Percentiles rank a stretch among this genome's conserved stretches.
phyloP scores from a whole-genome alignment of 2,329 filamentous ascomycete genomes.

The Alternaria novae-zelandiae region DNA sequence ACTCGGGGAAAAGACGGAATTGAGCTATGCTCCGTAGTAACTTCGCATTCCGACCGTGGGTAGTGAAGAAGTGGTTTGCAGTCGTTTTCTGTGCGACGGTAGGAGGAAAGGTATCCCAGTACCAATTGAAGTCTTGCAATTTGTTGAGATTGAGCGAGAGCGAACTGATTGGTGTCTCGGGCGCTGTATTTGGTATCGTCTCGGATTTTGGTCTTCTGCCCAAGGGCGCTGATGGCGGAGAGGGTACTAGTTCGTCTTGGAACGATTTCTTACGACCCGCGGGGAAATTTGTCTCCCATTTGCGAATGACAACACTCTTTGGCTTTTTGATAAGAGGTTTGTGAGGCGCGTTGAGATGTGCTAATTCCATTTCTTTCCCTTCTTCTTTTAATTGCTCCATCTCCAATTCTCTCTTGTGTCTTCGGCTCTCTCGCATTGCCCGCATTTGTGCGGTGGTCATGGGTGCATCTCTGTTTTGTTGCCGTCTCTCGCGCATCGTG shows the following conservation, averaged over 20 bases:
- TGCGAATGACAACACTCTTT: not conserved
- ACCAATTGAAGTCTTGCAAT: slow-evolving; percentile 36
- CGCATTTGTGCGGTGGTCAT: not conserved
- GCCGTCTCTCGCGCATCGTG: slow-evolving; percentile 11
- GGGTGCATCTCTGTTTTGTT: not conserved
- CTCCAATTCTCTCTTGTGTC: not conserved
- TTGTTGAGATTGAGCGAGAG: slow-evolving; percentile 8
- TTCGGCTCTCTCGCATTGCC: not conserved
- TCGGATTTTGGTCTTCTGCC: not conserved
- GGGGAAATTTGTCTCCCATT: not conserved
- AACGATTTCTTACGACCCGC: not conserved
- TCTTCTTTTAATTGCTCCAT: not conserved
- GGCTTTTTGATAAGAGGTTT: not conserved
- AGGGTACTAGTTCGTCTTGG: slow-evolving; percentile 11
- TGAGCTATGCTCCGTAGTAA: slow-evolving; percentile 66
- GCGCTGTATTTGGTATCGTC: not conserved
- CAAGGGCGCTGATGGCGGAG: slow-evolving; percentile 17
- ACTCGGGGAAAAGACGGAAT: slow-evolving; percentile 66
- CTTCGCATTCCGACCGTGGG: slow-evolving; percentile 48
- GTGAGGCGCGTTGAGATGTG: not conserved
- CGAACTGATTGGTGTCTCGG: slow-evolving; percentile 10
- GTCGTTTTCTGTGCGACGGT: slow-evolving; percentile 46
- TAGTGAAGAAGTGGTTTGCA: slow-evolving; percentile 54
- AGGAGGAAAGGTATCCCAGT: slow-evolving; percentile 42
- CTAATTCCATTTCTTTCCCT: not conserved